Evolutionary conservation across 2,329 filamentous ascomycete genomes (phyloP), one percentile per base, ranked within the genome.

Genomic region (Diaporthe australafricana): DNA sequence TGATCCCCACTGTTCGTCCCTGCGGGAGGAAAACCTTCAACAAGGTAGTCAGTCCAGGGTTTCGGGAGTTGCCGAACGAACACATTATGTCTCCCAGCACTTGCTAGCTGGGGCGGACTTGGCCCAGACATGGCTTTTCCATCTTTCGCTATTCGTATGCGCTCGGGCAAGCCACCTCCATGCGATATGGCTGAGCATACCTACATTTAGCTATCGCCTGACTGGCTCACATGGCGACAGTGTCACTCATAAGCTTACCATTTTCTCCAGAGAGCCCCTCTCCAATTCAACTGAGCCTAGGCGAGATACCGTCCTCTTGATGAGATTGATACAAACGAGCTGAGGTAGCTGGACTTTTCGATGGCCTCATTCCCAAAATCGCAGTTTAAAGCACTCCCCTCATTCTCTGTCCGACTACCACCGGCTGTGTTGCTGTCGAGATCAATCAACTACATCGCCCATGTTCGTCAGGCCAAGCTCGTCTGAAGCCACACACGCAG

Each of bases 1-100:
- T 27, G 27, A 66, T 66, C 68, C 35, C 68, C 68, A 66, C 57
- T 35, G 16, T 30, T 65, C 35, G 48, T 48, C 40, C 56, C 57
- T 48, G 57, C 20, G 42, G 57, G 20, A 20, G 20, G 30, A 25
- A 62, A 63, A 48, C 57, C 30, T 47, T 22, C 40, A 48, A 11
- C 45, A 38, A 22, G 45, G 42, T 42, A 42, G 32, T 35, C 32
- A 5, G 32, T 16, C 27, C 30, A 32, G 42, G 42, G 42, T 27
- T 25, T 65, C 60, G 60, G 60, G 60, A 47, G 60, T 27, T 50
- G 45, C 60, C 60, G 60, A 65, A 50, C 45, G 25, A 60, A 6
- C 25, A 7, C 40, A 32, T 32, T n/a, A 55, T 35, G 38, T 3
- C 11, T 7, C 38, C 6, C 14, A 40, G 38, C 14, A n/a, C 38